Evolutionary conservation across 805 yeast species (phyloP).

Genomic region (Komagataella mondaviorum): DNA sequence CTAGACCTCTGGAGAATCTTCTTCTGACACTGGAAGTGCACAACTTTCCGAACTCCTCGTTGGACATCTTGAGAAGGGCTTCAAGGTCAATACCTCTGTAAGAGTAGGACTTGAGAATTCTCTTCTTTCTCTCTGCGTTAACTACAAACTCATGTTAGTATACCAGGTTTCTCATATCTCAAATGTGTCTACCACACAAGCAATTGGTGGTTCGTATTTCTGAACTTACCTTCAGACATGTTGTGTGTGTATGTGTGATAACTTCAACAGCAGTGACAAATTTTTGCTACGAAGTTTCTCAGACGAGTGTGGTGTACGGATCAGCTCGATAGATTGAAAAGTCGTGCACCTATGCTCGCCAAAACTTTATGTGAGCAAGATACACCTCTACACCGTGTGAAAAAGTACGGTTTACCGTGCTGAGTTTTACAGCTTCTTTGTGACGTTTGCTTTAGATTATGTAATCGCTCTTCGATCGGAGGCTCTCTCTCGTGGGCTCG

Average conservation of each 20-base stretch:
- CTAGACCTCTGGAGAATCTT: constrained; percentile 97
- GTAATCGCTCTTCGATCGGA: neutral
- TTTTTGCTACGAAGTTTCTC: neutral
- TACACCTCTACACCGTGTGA: neutral
- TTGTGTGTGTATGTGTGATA: constrained; percentile 2
- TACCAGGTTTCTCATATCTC: neutral
- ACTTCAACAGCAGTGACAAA: neutral
- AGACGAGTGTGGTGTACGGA: neutral
- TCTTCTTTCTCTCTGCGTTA: constrained; percentile 54
- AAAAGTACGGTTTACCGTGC: neutral
- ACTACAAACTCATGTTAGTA: constrained; percentile 12
- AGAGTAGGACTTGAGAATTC: constrained; percentile 91
- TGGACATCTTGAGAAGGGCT: constrained; percentile 84
- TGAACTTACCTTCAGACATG: constrained; percentile 15
- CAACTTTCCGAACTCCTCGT: constrained; percentile 94
- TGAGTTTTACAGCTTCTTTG: neutral
- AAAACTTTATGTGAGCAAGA: constrained; percentile 1
- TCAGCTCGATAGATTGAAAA: neutral
- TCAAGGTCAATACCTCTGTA: constrained; percentile 98
- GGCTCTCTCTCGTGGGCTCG: neutral
- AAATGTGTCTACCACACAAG: neutral
- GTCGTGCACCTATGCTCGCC: constrained; percentile 1
- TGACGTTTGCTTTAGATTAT: neutral
- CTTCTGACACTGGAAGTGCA: constrained; percentile 99
- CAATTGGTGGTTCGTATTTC: neutral